Evolutionary conservation across 768 basidiomycete genomes (phyloP), one percentile per base, ranked within the genome.

Genomic region (Punctularia strigosozonata): DNA sequence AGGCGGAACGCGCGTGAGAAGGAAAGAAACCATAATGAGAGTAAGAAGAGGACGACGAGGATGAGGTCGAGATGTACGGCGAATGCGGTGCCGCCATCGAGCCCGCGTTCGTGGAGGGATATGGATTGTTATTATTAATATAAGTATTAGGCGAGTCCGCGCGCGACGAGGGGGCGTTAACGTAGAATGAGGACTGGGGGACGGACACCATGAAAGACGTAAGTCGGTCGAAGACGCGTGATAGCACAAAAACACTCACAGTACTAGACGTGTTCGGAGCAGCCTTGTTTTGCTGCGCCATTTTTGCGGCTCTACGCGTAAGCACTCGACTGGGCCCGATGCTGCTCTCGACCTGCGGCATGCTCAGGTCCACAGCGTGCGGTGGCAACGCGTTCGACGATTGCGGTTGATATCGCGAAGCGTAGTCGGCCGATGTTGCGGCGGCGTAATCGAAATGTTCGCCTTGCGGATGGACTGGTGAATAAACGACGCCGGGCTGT

Each of bases 261-360:
- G 26, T 28, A 28, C 26, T 8, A 8, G 15, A 8, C 10, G 15
- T 28, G 26, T 28, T 28, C 26, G 36, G 48, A 31, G 49, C 47
- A 44, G 59, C 61, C 24, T 59, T 42, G 41, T 58, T 42, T 37
- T 53, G 52, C 13, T 53, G 54, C 18, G 56, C 43, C 31, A 53
- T 50, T 24, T 54, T 53, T 17, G 53, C 55, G 46, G 66, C 68
- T 28, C 69, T 59, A 30, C 74, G 66, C 28, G 66, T 65, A 23
- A 60, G 43, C 36, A 61, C 56, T 43, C 75, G 69, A 43, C 59
- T 57, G 34, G 75, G 73, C 0, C 74, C 75, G 44, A 73, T 66
- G 57, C 63, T 72, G 22, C 70, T 58, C 10, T 69, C 59, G 26
- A 72, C 57, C 55, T 72, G 72, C 3, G 56, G 40, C 17, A 47